Base-by-base conservation (phyloP, 345 rosid species). In the Noccaea bulbosa region DNA sequence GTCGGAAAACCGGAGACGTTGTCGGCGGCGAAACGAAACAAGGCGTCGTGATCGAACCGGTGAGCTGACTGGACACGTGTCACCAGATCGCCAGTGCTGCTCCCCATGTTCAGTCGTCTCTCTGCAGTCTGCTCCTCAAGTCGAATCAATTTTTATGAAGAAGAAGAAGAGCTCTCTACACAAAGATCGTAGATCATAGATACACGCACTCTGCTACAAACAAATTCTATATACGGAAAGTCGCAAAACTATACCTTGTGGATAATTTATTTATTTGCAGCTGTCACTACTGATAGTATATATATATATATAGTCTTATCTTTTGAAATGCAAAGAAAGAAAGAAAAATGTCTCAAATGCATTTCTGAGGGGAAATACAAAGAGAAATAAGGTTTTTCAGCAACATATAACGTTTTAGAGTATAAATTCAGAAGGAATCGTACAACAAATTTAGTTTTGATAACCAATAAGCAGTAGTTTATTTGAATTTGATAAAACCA, bases 1-100 rank as follows among this genome's bases (percentile, higher is more conserved):
- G 58, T 62, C 34, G 97, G 97, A 74, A 94, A 93, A 37, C 84
- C 86, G 14, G 90, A 72, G 77, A 93, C 77, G 71, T 85, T 83
- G 51, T 65, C 82, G 27, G 82, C 75, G 50, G 82, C 83, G 75
- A 83, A 91, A 48, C 78, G 84, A 45, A 84, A 17, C 81, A 93
- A 78, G 41, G 96, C 88, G 8, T 80, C 74, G 66, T 66, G 87
- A 70, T 91, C 93, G 32, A 93, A 82, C 17, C 54, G 72, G 66
- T 84, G 85, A 76, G 86, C 79, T 54, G 79, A 51, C 15, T 86
- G 86, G 9, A 78, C 84, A 70, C 70, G 80, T 53, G 77, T 71
- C 50, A 88, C 77, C 22, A 93, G 74, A 77, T 86, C 96, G 30
- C 82, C 72, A 2, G 96, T 89, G 12, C 74, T 81, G 51, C 72